A percentile compares a stretch with the other conserved stretches of the same genome.
Conservation (phyloP, 768 basidiomycete species). For the Mycena crocata region DNA sequence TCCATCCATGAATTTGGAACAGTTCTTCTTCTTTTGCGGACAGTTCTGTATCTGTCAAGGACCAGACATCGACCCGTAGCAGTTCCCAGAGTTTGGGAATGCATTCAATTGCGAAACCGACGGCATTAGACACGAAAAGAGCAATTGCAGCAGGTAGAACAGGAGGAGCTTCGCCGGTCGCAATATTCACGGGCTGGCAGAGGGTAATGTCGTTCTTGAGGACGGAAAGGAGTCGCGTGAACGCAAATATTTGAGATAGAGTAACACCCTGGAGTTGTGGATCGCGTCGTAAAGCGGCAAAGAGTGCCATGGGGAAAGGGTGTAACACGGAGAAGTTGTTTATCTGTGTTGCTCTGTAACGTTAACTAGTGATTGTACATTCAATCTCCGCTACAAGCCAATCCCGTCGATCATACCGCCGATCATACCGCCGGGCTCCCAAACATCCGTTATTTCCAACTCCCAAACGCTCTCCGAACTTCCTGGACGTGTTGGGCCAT, state of each 20-base stretch:
- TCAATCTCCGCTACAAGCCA: background rate
- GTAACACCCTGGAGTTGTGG: background rate
- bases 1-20: background rate
- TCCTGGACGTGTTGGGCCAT: too few relatives aligned
- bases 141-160: background rate
- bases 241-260: background rate
- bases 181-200: background rate
- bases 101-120: background rate
- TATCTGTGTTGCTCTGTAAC: background rate
- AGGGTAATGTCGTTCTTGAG: constrained; percentile 12
- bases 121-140: background rate
- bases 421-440: too few relatives aligned
- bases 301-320: background rate
- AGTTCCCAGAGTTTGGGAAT: background rate
- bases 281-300: background rate
- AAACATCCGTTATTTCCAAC: too few relatives aligned
- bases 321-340: background rate
- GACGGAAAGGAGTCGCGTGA: background rate
- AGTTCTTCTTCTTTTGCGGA: background rate
- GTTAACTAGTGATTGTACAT: background rate
- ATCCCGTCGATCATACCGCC: background rate
- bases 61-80: constrained; percentile 2
- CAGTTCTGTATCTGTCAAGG: background rate
- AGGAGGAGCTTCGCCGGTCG: background rate
- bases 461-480: background rate